phyloP scores from a whole-genome alignment of 306 rosid genomes.

The Sicyos baderoa region DNA sequence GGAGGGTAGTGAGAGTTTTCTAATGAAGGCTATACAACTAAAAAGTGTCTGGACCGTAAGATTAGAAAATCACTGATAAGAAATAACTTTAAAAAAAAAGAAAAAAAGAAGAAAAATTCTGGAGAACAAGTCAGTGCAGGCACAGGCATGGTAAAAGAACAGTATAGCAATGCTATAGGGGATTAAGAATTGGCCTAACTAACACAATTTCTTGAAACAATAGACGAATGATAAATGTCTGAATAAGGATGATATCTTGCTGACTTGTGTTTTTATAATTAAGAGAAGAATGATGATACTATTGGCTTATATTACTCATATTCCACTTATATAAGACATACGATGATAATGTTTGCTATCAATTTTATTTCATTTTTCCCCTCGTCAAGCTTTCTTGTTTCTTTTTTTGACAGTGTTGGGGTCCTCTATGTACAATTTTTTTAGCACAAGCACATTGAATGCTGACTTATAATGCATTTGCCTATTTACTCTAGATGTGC shows the following conservation, averaged over 20 bases:
- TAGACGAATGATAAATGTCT: background rate
- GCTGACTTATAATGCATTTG: background rate
- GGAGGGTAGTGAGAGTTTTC: slow-evolving; percentile 6
- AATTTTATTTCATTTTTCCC: too few relatives aligned
- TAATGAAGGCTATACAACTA: background rate
- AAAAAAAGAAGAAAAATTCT: too few relatives aligned
- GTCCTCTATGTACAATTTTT: background rate
- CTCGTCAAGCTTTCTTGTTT: background rate
- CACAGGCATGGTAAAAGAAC: background rate
- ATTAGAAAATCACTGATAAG: background rate
- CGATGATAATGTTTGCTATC: slow-evolving; percentile 3
- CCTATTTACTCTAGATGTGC: background rate
- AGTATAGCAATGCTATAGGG: background rate
- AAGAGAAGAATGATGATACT: background rate
- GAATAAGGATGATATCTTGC: background rate
- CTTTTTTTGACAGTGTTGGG: background rate
- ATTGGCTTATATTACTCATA: background rate
- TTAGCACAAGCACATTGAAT: background rate
- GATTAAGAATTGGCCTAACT: background rate
- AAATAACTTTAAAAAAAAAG: too few relatives aligned
- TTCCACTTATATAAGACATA: background rate
- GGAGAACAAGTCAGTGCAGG: background rate
- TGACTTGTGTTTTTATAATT: background rate
- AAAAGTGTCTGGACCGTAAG: background rate
- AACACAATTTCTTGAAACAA: slow-evolving; percentile 1